Percentiles rank a stretch among this genome's conserved stretches.
These are phyloP conservation scores for Allium cepa DNA, from an alignment of 106 monocot genomes.

Conservation along the genomic window DNA sequence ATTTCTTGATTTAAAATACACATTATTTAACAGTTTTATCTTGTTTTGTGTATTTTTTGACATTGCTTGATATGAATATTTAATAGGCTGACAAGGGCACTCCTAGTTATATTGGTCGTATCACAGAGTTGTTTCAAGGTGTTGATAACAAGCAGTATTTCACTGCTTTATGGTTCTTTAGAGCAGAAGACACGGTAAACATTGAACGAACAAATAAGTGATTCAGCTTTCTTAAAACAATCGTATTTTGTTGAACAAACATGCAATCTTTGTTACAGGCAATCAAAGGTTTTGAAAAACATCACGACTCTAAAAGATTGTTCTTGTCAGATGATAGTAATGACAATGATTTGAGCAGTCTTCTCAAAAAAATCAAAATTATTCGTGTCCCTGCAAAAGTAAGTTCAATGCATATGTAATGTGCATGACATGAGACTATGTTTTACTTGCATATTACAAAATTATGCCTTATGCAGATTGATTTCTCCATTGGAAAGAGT, in stretches of 20 bases:
- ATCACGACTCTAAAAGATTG: conserved; percentile 22
- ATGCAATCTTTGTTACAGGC: conserved; percentile 4
- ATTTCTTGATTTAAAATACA: no score
- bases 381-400: conserved; percentile 15
- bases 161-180: conserved; percentile 26
- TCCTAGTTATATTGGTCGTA: conserved; percentile 19
- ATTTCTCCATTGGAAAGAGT: no score
- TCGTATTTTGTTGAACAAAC: no score
- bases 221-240: no score
- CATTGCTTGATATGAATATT: neutral
- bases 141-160: conserved; percentile 17
- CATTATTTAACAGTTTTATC: no score
- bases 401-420: neutral
- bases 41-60: no score
- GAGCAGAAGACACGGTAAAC: conserved; percentile 31
- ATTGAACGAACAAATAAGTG: neutral
- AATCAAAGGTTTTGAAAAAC: conserved; percentile 13
- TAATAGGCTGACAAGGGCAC: conserved; percentile 14
- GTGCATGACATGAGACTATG: no score
- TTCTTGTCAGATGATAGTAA: conserved; percentile 28
- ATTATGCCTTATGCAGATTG: no score
- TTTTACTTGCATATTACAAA: no score
- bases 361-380: conserved; percentile 21
- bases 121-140: conserved; percentile 25
- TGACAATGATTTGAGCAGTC: conserved; percentile 27